Base-by-base conservation (phyloP, 2,329 filamentous ascomycete genomes). In the Colletotrichum euphorbiae region DNA sequence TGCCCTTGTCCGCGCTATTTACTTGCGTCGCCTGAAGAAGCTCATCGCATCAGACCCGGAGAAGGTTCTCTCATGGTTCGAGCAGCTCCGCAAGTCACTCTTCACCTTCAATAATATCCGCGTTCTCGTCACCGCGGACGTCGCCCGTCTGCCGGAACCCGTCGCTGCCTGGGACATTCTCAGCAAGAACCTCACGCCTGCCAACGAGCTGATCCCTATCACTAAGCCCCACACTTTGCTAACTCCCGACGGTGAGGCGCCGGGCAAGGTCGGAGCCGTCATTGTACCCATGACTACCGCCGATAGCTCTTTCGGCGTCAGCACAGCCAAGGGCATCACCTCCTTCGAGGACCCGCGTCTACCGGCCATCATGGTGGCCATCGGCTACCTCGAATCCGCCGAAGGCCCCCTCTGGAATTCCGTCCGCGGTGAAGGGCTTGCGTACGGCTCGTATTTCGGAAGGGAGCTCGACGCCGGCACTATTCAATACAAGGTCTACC, bases 391-490 rank as follows among this genome's bases (percentile, higher is more conserved):
- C 69, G 94, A 98, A 76, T 90, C 94, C 1, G 92, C 97, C 17
- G 96, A 99, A 79, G 96, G 96, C 0, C 96, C 96, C 0, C 88
- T 99, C 36, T 98, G 96, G 95, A 91, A 91, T 71, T 93, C 93
- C 0, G 92, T 98, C 55, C 93, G 96, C 52, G 96, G 96, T 63
- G 96, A 93, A 48, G 96, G 96, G 50, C 89, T 98, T 59, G 96
- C 96, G 0, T 99, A 99, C 76, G 94, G 94, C 60, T 91, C 92
- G 1, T 89, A 87, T 73, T 97, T 98, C 75, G 86, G 86, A 50
- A 90, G 92, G 51, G 91, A 93, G 75, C 82, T 93, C 31, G 93
- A 96, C 74, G 90, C 89, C 1, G 96, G 95, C 3, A 88, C 92
- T 56, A 82, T 98, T 58, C 90, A 93, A 69, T 97, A 97, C 81